These are phyloP conservation scores for Leccinum olivaceopallidum DNA, from an alignment of 768 basidiomycete species.

Conservation along the genomic window DNA sequence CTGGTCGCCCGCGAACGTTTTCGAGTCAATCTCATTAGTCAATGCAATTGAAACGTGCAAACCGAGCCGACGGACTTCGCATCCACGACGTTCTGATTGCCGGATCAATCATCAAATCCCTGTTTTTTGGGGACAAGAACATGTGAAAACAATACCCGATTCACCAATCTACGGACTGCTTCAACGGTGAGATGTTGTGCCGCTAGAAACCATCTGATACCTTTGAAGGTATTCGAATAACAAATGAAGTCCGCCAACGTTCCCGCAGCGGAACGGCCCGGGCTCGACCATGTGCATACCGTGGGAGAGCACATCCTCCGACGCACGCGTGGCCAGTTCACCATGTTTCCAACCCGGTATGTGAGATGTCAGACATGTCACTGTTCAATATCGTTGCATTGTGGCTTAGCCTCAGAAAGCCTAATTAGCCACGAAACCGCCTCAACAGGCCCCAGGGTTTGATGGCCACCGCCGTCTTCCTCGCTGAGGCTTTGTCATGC, in stretches of 20 bases:
- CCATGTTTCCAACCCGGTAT: not conserved
- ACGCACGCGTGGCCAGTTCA: not conserved
- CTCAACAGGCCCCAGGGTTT: not conserved
- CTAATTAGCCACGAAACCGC: not conserved
- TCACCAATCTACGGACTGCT: not conserved
- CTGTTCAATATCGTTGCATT: not conserved
- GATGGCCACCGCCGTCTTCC: not conserved
- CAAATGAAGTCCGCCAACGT: not conserved
- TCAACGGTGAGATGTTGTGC: not conserved
- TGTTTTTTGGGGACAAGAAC: not conserved
- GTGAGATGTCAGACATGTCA: no score
- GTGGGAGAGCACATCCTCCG: not conserved
- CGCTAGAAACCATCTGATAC: not conserved
- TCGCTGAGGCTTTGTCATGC: not conserved
- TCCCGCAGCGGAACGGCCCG: not conserved
- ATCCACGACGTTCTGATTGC: not conserved
- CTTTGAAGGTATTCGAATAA: not conserved
- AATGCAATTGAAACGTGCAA: not conserved
- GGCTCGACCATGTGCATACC: not conserved
- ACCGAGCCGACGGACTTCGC: not conserved
- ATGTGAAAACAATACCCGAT: not conserved
- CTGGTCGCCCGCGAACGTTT: slow-evolving; percentile 36
- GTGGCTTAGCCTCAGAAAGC: not conserved
- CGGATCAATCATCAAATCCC: not conserved
- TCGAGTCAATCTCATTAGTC: not conserved